These are phyloP conservation scores for Solanum pennellii DNA, from an alignment of 257 asterid genomes.

Conservation along the genomic window DNA sequence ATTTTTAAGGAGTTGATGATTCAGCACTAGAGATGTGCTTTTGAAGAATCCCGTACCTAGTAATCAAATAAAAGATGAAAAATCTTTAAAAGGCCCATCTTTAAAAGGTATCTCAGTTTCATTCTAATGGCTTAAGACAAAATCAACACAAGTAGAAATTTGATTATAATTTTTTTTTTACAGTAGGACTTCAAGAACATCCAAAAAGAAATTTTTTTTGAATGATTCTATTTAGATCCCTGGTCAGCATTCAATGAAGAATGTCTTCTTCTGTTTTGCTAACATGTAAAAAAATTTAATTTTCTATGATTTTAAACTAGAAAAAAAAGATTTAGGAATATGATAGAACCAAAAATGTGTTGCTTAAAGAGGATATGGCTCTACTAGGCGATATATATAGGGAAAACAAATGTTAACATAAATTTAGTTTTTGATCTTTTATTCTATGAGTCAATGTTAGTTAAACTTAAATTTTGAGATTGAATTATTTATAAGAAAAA, in stretches of 20 bases:
- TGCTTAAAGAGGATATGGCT: background rate
- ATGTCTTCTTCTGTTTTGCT: background rate
- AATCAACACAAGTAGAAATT: background rate
- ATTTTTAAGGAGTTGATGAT: background rate
- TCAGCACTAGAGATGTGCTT: background rate
- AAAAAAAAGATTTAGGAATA: background rate
- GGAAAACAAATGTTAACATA: background rate
- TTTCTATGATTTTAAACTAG: background rate
- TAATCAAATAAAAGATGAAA: background rate
- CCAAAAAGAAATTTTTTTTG: background rate
- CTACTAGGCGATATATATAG: background rate
- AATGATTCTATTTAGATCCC: background rate
- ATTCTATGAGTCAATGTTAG: background rate
- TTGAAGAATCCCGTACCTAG: no score
- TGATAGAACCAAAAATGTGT: no score
- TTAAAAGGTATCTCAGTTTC: background rate
- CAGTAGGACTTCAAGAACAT: background rate
- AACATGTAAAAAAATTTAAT: background rate
- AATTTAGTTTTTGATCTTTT: no score
- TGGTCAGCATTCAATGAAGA: background rate
- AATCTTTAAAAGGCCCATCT: background rate
- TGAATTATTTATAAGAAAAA: background rate
- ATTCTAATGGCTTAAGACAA: background rate
- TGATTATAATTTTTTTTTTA: background rate
- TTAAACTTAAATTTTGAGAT: background rate